Conservation (phyloP, 768 basidiomycete genomes). For the Boletus subcaerulescens region DNA sequence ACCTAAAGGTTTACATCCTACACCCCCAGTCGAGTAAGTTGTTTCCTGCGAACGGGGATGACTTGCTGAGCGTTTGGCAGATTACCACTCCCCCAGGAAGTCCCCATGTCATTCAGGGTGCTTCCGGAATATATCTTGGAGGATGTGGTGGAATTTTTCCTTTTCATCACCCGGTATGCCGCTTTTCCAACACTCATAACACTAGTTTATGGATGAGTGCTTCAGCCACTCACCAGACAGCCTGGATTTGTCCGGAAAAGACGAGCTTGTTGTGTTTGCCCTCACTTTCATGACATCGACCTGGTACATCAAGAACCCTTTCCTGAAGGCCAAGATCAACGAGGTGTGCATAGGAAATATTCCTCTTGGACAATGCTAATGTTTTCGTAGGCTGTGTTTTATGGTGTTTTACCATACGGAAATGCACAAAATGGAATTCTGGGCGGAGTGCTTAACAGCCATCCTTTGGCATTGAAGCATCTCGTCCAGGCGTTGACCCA, state of each 20-base stretch:
- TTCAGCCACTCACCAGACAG: constrained; percentile 70
- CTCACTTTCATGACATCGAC: constrained; percentile 92
- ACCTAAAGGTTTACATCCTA: constrained; percentile 74
- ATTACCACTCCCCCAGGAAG: constrained; percentile 80
- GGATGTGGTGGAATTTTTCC: constrained; percentile 86
- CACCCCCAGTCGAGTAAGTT: constrained; percentile 60
- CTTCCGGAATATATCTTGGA: constrained; percentile 94
- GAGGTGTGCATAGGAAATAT: constrained; percentile 51
- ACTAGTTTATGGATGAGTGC: constrained; percentile 1
- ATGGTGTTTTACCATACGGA: constrained; percentile 65
- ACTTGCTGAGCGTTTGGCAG: constrained; percentile 38
- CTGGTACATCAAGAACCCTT: constrained; percentile 98
- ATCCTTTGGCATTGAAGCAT: constrained; percentile 81
- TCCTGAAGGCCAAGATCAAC: constrained; percentile 94
- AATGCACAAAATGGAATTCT: constrained; percentile 70
- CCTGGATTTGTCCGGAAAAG: constrained; percentile 80
- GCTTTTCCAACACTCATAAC: neutral
- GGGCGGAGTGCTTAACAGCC: constrained; percentile 77
- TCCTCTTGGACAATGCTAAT: constrained; percentile 1
- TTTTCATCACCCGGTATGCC: constrained; percentile 77
- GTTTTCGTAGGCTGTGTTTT: constrained; percentile 60
- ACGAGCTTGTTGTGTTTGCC: constrained; percentile 81
- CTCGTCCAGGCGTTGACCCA: constrained; percentile 89
- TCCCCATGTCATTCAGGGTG: constrained; percentile 80
- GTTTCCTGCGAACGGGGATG: neutral